Conservation (phyloP, 164 flowering plant species). For the Vitis rupestris region DNA sequence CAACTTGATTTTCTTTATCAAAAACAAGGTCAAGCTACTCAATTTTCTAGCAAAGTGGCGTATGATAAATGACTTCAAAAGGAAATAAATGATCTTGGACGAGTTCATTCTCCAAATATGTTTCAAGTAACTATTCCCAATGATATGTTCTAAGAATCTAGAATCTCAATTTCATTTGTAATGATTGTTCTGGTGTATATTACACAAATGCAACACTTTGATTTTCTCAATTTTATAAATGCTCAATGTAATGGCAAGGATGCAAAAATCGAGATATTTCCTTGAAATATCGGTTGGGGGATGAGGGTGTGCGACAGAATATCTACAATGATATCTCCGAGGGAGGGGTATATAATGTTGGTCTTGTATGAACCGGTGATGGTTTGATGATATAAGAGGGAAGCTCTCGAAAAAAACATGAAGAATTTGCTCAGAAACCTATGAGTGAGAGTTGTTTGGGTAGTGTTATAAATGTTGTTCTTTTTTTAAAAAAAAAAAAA, state of each 20-base stretch:
- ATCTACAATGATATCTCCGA: too few species aligned
- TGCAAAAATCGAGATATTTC: too few species aligned
- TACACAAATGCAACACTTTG: too few species aligned
- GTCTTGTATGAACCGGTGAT: slow-evolving; percentile 17
- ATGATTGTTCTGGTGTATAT: too few species aligned
- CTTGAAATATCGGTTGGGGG: too few species aligned
- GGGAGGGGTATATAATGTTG: slow-evolving; percentile 4
- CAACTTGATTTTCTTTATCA: slow-evolving; percentile 93
- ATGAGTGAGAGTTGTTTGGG: background rate
- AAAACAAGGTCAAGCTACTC: slow-evolving; percentile 98
- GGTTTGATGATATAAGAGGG: slow-evolving; percentile 12
- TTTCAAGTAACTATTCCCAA: slow-evolving; percentile 50
- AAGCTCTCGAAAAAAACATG: slow-evolving; percentile 3
- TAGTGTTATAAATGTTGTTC: background rate
- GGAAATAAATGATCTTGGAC: slow-evolving; percentile 84
- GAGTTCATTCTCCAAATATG: slow-evolving; percentile 68
- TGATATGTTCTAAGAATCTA: background rate
- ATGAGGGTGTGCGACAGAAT: too few species aligned
- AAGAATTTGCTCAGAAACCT: slow-evolving; percentile 3
- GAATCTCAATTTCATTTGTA: too few species aligned
- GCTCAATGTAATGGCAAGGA: too few species aligned
- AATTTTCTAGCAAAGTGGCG: slow-evolving; percentile 78
- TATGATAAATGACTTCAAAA: slow-evolving; percentile 96
- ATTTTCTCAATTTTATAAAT: too few species aligned
- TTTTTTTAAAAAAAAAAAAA: too few species aligned